Evolutionary conservation across 2,329 filamentous ascomycete genomes (phyloP).

Genomic region (Fusarium coicis): DNA sequence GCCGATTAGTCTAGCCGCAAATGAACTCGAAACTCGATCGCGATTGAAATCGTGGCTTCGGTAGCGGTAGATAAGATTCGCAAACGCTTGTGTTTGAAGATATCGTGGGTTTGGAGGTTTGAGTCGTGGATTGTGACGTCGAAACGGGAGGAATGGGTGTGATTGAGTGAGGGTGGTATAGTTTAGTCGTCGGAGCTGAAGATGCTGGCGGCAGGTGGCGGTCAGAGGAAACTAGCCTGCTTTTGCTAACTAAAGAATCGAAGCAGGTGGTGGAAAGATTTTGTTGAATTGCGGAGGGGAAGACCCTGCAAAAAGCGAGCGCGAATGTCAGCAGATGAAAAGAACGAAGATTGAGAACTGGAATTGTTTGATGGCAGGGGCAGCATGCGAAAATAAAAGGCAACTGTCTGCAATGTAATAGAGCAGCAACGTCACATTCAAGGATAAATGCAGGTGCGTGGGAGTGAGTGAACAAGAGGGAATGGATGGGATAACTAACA

Average conservation of each 20-base stretch:
- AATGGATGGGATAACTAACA: constrained; percentile 15
- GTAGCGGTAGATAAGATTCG: not conserved
- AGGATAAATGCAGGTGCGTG: not conserved
- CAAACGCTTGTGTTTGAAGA: not conserved
- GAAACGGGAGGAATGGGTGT: constrained; percentile 14
- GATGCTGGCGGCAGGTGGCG: constrained; percentile 25
- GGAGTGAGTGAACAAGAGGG: constrained; percentile 3
- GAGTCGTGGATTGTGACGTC: not conserved
- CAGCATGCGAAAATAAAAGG: constrained; percentile 17
- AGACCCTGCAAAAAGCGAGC: constrained; percentile 14
- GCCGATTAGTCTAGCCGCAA: constrained; percentile 33
- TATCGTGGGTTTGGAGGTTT: constrained; percentile 19
- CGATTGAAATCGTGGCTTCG: constrained; percentile 23
- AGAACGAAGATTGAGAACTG: constrained; percentile 4
- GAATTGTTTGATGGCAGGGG: not conserved
- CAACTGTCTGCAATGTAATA: not conserved
- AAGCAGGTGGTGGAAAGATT: constrained; percentile 1
- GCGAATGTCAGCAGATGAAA: constrained; percentile 17
- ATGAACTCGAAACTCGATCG: constrained; percentile 12
- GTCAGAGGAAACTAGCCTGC: constrained; percentile 29
- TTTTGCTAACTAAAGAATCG: constrained; percentile 20
- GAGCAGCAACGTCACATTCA: constrained; percentile 29
- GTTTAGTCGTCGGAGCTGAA: constrained; percentile 10
- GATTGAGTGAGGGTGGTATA: constrained; percentile 3
- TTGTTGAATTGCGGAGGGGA: constrained; percentile 9